A percentile compares a stretch with the other conserved stretches of the same genome.
Conservation (phyloP, 305 asterid genomes). For the Salvia sclarea region DNA sequence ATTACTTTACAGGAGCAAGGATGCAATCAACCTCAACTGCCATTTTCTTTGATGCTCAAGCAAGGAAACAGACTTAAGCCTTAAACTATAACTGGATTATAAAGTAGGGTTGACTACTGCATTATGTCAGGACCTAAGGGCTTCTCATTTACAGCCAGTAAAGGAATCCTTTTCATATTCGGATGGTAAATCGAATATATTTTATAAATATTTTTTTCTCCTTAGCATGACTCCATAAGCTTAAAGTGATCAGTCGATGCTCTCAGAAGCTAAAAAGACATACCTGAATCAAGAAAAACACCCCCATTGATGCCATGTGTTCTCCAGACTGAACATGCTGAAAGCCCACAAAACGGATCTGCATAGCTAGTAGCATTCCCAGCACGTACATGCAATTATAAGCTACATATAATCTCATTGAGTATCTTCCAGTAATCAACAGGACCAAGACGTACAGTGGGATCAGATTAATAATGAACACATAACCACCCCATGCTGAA, state of each 20-base stretch:
- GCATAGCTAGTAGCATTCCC: conserved; percentile 98
- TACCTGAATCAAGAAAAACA: conserved; percentile 99
- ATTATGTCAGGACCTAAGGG: neutral
- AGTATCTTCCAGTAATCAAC: conserved; percentile 86
- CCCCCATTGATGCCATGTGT: conserved; percentile 99
- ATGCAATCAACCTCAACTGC: neutral
- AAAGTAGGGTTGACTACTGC: too few relatives aligned
- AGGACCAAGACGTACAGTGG: conserved; percentile 92
- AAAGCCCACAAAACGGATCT: conserved; percentile 96
- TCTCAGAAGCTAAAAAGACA: conserved; percentile 4
- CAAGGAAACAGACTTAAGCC: too few relatives aligned
- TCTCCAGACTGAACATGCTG: conserved; percentile 99
- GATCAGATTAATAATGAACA: conserved; percentile 91
- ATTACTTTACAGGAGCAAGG: neutral
- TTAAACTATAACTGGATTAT: too few relatives aligned
- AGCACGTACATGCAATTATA: conserved; percentile 91
- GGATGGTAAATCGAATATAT: conserved; percentile 15
- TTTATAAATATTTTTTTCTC: conserved; percentile 9
- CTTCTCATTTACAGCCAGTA: conserved; percentile 8
- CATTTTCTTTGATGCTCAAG: too few relatives aligned
- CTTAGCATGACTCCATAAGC: neutral
- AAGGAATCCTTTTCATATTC: conserved; percentile 15
- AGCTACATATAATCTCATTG: conserved; percentile 95
- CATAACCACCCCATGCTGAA: conserved; percentile 99
- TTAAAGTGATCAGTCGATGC: conserved; percentile 9